A percentile compares a stretch with the other conserved stretches of the same genome.
These are phyloP conservation scores for Diaporthe ampelina DNA, from an alignment of 2,329 filamentous ascomycete genomes.

Conservation along the genomic window DNA sequence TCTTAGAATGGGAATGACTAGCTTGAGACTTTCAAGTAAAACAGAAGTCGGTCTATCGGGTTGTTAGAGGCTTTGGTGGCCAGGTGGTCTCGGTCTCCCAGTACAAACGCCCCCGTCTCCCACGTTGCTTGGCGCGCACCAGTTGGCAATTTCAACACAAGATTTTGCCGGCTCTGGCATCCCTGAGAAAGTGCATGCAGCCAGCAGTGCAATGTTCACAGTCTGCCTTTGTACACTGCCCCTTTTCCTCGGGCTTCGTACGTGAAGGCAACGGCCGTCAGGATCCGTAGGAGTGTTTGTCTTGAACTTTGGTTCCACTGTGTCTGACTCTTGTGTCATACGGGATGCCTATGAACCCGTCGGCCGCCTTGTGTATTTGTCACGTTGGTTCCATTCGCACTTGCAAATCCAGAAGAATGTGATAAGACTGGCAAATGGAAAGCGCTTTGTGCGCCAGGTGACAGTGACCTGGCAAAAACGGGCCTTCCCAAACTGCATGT, in stretches of 20 bases:
- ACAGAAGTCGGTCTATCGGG: background rate
- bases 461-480: background rate
- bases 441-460: no score
- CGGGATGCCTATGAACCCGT: background rate
- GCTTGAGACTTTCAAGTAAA: background rate
- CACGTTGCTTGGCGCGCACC: background rate
- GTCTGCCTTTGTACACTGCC: background rate
- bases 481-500: background rate
- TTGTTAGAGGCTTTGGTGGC: background rate
- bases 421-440: background rate
- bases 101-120: background rate
- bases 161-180: no score
- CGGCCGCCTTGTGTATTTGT: background rate
- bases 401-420: no score
- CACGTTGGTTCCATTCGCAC: background rate
- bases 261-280: conserved; percentile 8
- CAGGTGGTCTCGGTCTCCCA: background rate
- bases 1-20: background rate
- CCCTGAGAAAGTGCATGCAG: no score
- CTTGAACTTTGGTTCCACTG: conserved; percentile 35
- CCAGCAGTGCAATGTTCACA: background rate
- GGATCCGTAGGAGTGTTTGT: conserved; percentile 21
- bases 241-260: background rate
- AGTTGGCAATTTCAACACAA: background rate
- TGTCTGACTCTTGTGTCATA: conserved; percentile 33